These are phyloP conservation scores for Solanum paucissectum DNA, from an alignment of 257 asterid species.

Conservation along the genomic window DNA sequence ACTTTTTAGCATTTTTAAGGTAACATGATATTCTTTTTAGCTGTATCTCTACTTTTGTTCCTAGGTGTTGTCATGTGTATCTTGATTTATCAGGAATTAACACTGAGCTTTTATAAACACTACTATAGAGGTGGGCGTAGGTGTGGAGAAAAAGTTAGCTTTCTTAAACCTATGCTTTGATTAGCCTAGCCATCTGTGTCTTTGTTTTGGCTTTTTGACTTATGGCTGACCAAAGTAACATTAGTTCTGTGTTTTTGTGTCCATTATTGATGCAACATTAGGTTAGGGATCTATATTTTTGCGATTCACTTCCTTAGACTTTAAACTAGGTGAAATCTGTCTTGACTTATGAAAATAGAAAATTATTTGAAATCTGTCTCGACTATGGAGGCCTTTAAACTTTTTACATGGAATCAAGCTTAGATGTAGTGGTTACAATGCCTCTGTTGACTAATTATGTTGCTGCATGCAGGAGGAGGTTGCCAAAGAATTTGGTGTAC, in stretches of 20 bases:
- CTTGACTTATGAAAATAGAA: neutral
- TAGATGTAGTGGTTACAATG: neutral
- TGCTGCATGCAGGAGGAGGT: slow-evolving; percentile 64
- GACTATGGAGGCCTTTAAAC: neutral
- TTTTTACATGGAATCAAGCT: neutral
- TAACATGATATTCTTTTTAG: slow-evolving; percentile 5
- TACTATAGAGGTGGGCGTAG: neutral
- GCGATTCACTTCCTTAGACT: neutral
- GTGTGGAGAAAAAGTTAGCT: neutral
- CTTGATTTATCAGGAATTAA: neutral
- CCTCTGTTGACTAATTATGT: neutral
- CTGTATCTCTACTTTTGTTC: neutral
- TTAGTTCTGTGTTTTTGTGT: neutral
- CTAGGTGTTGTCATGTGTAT: neutral
- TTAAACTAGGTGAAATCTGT: neutral
- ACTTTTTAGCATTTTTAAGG: slow-evolving; percentile 79
- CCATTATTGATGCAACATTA: neutral
- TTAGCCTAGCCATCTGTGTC: neutral
- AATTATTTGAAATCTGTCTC: neutral
- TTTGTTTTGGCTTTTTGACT: neutral
- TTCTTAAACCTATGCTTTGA: neutral
- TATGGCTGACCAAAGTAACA: neutral
- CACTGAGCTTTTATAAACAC: neutral
- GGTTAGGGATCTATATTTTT: neutral
- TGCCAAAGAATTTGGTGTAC: slow-evolving; percentile 76